Conservation (phyloP, 768 basidiomycete genomes). For the Pulveroboletus sp. region DNA sequence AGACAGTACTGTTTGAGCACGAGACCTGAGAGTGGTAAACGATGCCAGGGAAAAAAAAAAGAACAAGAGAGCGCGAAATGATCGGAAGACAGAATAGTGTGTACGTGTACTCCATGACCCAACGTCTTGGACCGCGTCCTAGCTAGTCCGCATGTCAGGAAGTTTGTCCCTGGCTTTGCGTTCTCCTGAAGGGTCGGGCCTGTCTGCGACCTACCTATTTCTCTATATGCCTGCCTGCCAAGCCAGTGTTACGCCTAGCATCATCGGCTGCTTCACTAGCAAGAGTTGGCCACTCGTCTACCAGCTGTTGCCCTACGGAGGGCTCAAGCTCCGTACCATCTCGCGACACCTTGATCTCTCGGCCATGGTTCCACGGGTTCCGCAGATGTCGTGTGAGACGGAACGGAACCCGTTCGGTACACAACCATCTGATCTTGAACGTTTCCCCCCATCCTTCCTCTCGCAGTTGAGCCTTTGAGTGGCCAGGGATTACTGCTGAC, state of each 20-base stretch:
- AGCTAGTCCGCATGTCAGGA: too few relatives aligned
- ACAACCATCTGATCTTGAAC: conserved; percentile 83
- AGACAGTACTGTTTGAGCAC: too few relatives aligned
- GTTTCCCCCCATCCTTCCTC: conserved; percentile 61
- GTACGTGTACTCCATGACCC: too few relatives aligned
- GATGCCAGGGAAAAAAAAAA: too few relatives aligned
- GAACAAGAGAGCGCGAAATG: too few relatives aligned
- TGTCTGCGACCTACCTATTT: background rate
- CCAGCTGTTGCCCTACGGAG: conserved; percentile 54
- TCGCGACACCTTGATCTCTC: conserved; percentile 75
- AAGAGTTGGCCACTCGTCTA: conserved; percentile 63
- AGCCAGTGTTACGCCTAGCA: background rate
- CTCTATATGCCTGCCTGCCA: background rate
- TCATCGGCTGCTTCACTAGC: conserved; percentile 12
- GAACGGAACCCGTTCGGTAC: conserved; percentile 68
- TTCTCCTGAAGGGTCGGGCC: background rate
- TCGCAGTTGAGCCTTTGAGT: conserved; percentile 12
- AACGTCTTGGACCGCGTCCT: too few relatives aligned
- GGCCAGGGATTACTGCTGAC: background rate
- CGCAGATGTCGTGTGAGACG: conserved; percentile 70
- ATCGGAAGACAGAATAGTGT: too few relatives aligned
- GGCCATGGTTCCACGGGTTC: conserved; percentile 90
- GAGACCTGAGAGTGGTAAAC: too few relatives aligned
- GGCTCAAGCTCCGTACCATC: conserved; percentile 95
- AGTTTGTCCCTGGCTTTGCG: too few relatives aligned